Evolutionary conservation across 257 asterid species (phyloP).

Genomic region (Solanum piurae): DNA sequence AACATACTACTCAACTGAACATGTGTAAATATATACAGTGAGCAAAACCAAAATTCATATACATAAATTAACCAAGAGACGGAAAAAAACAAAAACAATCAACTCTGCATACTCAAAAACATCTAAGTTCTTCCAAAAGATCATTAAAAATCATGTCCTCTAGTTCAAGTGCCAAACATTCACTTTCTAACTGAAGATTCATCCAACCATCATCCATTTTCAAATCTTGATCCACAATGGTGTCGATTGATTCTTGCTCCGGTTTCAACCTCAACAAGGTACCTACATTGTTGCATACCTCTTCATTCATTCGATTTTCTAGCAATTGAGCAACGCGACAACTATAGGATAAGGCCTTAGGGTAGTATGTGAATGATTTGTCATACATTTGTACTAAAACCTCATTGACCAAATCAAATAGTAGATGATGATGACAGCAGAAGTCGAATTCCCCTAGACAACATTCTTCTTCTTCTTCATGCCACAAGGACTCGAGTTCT

Average conservation of each 20-base stretch:
- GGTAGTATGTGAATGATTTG: slow-evolving; percentile 43
- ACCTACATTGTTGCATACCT: slow-evolving; percentile 21
- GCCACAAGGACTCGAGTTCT: slow-evolving; percentile 50
- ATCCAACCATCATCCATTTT: slow-evolving; percentile 55
- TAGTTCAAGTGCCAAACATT: slow-evolving; percentile 42
- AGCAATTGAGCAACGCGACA: slow-evolving; percentile 43
- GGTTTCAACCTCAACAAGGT: slow-evolving; percentile 17
- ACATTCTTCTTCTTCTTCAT: slow-evolving; percentile 22
- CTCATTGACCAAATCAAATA: slow-evolving; percentile 64
- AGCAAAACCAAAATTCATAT: slow-evolving; percentile 3
- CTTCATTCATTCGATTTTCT: slow-evolving; percentile 32
- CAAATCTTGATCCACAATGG: slow-evolving; percentile 34
- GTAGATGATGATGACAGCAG: slow-evolving; percentile 54
- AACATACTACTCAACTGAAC: neutral
- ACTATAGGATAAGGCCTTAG: slow-evolving; percentile 41
- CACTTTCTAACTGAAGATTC: slow-evolving; percentile 70
- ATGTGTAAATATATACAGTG: neutral
- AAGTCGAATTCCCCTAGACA: slow-evolving; percentile 19
- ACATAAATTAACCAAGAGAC: neutral
- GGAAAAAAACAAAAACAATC: neutral
- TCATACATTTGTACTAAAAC: slow-evolving; percentile 34
- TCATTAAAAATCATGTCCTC: slow-evolving; percentile 58
- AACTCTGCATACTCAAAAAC: slow-evolving; percentile 7
- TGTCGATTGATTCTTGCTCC: slow-evolving; percentile 35
- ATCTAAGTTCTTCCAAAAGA: slow-evolving; percentile 43